Conservation (phyloP, 2,329 filamentous ascomycete species). For the Colletotrichum neosansevieriae region DNA sequence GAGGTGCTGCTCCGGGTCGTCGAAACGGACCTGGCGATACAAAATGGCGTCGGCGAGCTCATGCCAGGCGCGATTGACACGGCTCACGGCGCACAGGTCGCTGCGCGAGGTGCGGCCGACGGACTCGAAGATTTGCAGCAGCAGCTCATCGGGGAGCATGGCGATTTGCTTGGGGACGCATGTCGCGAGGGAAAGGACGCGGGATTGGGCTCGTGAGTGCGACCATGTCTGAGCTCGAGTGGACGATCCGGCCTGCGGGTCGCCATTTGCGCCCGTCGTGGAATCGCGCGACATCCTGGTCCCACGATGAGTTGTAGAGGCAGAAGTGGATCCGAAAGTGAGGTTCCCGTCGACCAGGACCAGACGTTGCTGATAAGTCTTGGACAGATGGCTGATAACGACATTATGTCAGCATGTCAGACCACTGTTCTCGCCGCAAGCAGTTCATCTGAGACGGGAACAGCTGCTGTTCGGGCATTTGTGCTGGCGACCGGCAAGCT, state of each 20-base stretch:
- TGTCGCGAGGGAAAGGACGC: neutral
- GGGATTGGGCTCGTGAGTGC: slow-evolving; percentile 11
- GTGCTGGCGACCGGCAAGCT: neutral
- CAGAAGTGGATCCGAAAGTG: slow-evolving; percentile 5
- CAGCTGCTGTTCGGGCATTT: neutral
- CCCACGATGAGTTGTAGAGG: slow-evolving; percentile 25
- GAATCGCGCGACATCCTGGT: slow-evolving; percentile 29
- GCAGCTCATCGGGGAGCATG: slow-evolving; percentile 53
- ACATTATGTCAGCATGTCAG: slow-evolving; percentile 12
- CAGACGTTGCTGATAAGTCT: slow-evolving; percentile 8
- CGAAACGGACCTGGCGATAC: slow-evolving; percentile 60
- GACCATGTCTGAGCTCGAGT: slow-evolving; percentile 1
- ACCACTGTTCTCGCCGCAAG: neutral
- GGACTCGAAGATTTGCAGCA: slow-evolving; percentile 55
- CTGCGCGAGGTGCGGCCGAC: slow-evolving; percentile 49
- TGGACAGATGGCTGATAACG: slow-evolving; percentile 15
- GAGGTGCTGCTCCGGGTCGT: slow-evolving; percentile 60
- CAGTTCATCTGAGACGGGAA: slow-evolving; percentile 7
- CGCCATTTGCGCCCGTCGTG: slow-evolving; percentile 12
- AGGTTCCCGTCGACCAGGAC: neutral
- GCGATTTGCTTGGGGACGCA: slow-evolving; percentile 41
- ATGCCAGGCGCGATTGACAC: slow-evolving; percentile 57
- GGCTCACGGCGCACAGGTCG: slow-evolving; percentile 58
- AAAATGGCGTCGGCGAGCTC: slow-evolving; percentile 59
- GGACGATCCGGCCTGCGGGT: slow-evolving; percentile 16